Evolutionary conservation across 306 rosid genomes (phyloP), one percentile per base, ranked within the genome.

Genomic region (Gynostemma pentaphyllum): DNA sequence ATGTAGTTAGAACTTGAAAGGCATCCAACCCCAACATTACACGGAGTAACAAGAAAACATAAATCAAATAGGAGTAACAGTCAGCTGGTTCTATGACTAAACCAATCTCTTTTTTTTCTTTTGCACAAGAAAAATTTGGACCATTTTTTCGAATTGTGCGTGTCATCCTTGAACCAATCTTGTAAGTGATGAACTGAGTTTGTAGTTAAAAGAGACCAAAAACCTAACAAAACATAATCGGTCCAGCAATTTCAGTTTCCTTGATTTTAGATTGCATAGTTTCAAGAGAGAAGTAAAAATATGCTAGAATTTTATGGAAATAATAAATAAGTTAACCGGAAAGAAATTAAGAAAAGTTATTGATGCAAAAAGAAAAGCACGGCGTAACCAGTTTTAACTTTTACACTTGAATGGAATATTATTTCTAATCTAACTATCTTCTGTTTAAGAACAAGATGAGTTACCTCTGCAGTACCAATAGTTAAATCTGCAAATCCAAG

Each of bases 391-490:
- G 39, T 28, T 53, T 53, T 15, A 53, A 29, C 61, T 6, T 53
- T 3, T 39, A 6, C 36, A 21, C 61, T 28, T 53, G 0, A 29
- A 15, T 1, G 59, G 2, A 28, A 53, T 53, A 15, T 8, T 29
- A 53, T 28, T 53, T 53, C 23, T 6, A 53, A 29, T 29, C 40
- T 53, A 29, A 53, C 6, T 28, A 53, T 3, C 22, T 5, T 7
- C 42, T 9, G 32, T 15, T 21, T 14, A 45, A 24, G 45, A 53
- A 63, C 30, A 23, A 16, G 56, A 39, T 34, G 12, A 57, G 76
- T 73, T 72, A 94, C 99, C 97, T 94, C 99, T 74, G 86, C 97
- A 0, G 82, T 51, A 62, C 99, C 99, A 61, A 86, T 75, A 59
- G 94, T 76, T 74, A 79, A 75, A 79, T 86, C 90, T 15, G 75